These are phyloP conservation scores for Elaeis guineensis DNA, from an alignment of 176 grass and related monocot genomes.

Conservation along the genomic window DNA sequence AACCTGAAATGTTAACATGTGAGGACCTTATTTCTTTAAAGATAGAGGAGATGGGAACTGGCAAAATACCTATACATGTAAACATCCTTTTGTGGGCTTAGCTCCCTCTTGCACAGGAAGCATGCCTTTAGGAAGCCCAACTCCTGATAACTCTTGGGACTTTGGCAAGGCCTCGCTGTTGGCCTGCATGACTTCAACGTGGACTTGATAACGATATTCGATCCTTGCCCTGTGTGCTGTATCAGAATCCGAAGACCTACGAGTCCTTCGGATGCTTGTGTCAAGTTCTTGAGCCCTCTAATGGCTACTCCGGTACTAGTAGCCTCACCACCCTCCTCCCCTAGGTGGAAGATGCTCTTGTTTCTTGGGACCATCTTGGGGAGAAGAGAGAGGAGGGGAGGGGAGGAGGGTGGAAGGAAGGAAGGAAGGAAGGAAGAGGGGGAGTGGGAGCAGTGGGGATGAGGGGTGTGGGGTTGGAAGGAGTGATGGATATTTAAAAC, in stretches of 20 bases:
- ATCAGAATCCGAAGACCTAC: slow-evolving; percentile 55
- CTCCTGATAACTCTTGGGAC: slow-evolving; percentile 5
- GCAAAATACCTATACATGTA: slow-evolving; percentile 54
- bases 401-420: neutral
- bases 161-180: neutral
- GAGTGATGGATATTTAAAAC: slow-evolving; percentile 51
- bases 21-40: neutral
- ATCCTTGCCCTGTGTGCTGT: slow-evolving; percentile 17
- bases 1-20: too few relatives aligned
- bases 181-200: slow-evolving; percentile 21
- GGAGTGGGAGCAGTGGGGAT: neutral
- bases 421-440: neutral
- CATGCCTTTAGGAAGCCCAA: slow-evolving; percentile 36
- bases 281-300: slow-evolving; percentile 6
- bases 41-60: neutral
- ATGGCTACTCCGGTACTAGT: neutral
- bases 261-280: slow-evolving; percentile 26
- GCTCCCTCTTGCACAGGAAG: slow-evolving; percentile 44
- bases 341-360: slow-evolving; percentile 69
- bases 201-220: slow-evolving; percentile 49
- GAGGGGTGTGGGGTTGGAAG: neutral
- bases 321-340: slow-evolving; percentile 46
- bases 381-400: neutral
- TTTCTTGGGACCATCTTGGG: slow-evolving; percentile 49
- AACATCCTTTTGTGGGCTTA: slow-evolving; percentile 42